These are phyloP conservation scores for Teratosphaeria zuluensis DNA, from an alignment of 2,329 filamentous ascomycete genomes.

Conservation along the genomic window DNA sequence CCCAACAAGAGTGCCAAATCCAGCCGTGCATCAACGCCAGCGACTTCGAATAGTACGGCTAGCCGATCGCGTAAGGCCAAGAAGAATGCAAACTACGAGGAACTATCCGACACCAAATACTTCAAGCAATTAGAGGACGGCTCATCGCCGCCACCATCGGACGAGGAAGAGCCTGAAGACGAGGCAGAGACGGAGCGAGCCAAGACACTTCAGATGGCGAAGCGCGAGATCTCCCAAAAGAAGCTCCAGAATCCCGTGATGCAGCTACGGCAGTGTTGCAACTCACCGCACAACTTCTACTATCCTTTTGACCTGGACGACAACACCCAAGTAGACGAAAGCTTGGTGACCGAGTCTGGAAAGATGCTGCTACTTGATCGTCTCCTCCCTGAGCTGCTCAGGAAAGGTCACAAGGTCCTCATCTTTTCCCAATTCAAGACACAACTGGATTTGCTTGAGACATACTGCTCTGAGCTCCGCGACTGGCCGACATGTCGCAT, in stretches of 20 bases:
- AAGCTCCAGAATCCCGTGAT: conserved; percentile 89
- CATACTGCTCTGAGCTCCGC: conserved; percentile 71
- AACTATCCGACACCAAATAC: conserved; percentile 75
- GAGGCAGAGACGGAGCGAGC: conserved; percentile 56
- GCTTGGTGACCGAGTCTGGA: conserved; percentile 74
- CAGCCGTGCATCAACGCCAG: conserved; percentile 65
- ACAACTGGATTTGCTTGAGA: conserved; percentile 80
- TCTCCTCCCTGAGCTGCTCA: conserved; percentile 65
- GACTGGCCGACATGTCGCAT: conserved; percentile 80
- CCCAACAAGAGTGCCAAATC: conserved; percentile 65
- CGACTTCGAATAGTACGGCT: conserved; percentile 40
- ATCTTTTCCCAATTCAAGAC: conserved; percentile 97
- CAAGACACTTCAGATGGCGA: conserved; percentile 65
- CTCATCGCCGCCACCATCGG: conserved; percentile 31
- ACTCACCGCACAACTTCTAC: conserved; percentile 93
- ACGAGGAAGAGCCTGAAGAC: conserved; percentile 32
- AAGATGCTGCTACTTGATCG: conserved; percentile 94
- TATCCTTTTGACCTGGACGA: conserved; percentile 65
- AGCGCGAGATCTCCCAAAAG: conserved; percentile 79
- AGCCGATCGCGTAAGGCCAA: conserved; percentile 42
- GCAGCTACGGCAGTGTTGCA: conserved; percentile 85
- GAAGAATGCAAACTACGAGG: conserved; percentile 52
- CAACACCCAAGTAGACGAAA: conserved; percentile 58
- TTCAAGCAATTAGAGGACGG: conserved; percentile 66
- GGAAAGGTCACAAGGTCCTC: conserved; percentile 70